Percentiles rank a stretch among this genome's conserved stretches.
Evolutionary conservation across 2,329 filamentous ascomycete genomes (phyloP).

Genomic region (Ascochyta viciae-villosae): DNA sequence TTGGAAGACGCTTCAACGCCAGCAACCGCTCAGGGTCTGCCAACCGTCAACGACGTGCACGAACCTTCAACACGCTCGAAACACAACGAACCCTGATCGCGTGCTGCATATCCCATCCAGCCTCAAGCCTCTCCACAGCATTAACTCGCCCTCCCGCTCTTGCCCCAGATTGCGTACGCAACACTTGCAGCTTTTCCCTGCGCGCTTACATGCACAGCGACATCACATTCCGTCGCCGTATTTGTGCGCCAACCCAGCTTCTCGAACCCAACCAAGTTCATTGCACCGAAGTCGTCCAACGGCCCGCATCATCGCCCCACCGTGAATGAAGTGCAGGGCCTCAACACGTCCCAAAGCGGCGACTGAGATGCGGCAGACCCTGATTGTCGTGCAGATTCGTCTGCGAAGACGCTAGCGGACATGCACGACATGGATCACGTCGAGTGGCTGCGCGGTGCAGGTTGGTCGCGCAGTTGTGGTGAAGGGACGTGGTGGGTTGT

Average conservation of each 20-base stretch:
- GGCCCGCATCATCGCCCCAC: conserved; percentile 9
- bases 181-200: not conserved
- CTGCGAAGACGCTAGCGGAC: not conserved
- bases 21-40: conserved; percentile 9
- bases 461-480: not conserved
- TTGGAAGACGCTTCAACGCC: conserved; percentile 12
- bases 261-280: too few species aligned
- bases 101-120: not conserved
- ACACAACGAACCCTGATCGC: not conserved
- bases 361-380: not conserved
- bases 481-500: conserved; percentile 3
- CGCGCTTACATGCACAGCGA: conserved; percentile 1
- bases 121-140: not conserved
- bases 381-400: conserved; percentile 3
- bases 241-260: too few species aligned
- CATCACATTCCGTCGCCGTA: not conserved
- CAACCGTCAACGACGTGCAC: too few species aligned
- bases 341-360: conserved; percentile 16
- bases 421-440: conserved; percentile 1
- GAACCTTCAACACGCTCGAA: not conserved
- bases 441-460: not conserved
- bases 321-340: not conserved
- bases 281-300: not conserved
- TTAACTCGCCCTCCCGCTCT: conserved; percentile 4
- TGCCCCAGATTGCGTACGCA: conserved; percentile 1